phyloP scores from a whole-genome alignment of 345 rosid genomes.

The Salix brachista region DNA sequence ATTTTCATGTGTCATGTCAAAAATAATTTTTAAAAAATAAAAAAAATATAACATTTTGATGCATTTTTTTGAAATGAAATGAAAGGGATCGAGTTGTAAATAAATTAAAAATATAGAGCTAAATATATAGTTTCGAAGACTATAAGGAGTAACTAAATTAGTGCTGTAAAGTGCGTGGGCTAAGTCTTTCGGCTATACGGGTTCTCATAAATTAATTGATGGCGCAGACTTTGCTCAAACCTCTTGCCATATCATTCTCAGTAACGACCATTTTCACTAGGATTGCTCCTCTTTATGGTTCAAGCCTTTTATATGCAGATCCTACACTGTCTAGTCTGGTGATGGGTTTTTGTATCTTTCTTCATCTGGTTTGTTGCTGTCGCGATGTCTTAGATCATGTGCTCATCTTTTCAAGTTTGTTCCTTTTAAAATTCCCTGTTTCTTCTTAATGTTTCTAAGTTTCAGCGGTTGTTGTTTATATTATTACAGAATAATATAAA shows the following conservation, averaged over 20 bases:
- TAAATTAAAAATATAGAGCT: too few relatives aligned
- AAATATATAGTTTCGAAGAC: too few relatives aligned
- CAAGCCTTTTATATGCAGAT: conserved; percentile 55
- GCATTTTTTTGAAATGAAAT: too few relatives aligned
- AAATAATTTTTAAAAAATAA: too few relatives aligned
- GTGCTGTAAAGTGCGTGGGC: too few relatives aligned
- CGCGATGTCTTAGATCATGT: conserved; percentile 59
- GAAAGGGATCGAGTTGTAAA: too few relatives aligned
- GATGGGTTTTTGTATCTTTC: conserved; percentile 62
- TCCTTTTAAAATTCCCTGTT: not conserved
- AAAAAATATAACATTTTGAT: too few relatives aligned
- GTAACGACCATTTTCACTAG: conserved; percentile 64
- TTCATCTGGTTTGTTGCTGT: conserved; percentile 60
- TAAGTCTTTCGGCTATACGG: too few relatives aligned
- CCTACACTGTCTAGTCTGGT: conserved; percentile 61
- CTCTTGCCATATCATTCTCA: conserved; percentile 59
- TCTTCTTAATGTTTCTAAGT: not conserved
- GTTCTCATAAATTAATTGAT: too few relatives aligned
- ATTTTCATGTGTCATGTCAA: too few relatives aligned
- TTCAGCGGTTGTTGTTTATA: not conserved
- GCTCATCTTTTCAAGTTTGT: conserved; percentile 60
- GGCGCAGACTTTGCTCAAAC: conserved; percentile 54
- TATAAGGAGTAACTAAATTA: too few relatives aligned
- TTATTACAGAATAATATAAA: too few relatives aligned
- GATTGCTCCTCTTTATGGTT: conserved; percentile 51